Percentiles rank a stretch among this genome's conserved stretches.
Evolutionary conservation across 164 flowering plant genomes (phyloP).

Genomic region (Dillenia suffruticosa): DNA sequence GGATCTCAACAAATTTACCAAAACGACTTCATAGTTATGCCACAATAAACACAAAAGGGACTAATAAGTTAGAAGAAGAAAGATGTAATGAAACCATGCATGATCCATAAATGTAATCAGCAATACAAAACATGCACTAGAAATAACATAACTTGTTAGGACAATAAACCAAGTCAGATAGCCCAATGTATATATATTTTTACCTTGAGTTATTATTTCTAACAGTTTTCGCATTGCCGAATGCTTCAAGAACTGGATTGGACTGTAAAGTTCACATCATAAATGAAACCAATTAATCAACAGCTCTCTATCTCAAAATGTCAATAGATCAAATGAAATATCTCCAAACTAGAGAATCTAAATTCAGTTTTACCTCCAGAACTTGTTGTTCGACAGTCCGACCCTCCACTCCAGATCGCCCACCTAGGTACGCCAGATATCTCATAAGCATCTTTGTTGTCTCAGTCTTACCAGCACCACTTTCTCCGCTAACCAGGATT

Average conservation of each 20-base stretch:
- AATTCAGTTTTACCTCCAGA: slow-evolving; percentile 61
- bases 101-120: background rate
- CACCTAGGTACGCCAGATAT: slow-evolving; percentile 94
- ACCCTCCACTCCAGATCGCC: slow-evolving; percentile 91
- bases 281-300: slow-evolving; percentile 4
- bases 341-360: background rate
- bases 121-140: background rate
- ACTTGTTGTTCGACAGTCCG: slow-evolving; percentile 99
- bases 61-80: slow-evolving; percentile 9
- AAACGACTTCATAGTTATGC: slow-evolving; percentile 54
- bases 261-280: slow-evolving; percentile 39
- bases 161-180: background rate
- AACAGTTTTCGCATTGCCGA: slow-evolving; percentile 85
- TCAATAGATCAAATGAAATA: slow-evolving; percentile 1
- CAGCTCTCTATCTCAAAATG: background rate
- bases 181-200: background rate
- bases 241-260: slow-evolving; percentile 87
- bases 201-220: slow-evolving; percentile 86
- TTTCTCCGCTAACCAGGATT: slow-evolving; percentile 98
- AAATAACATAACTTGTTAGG: background rate
- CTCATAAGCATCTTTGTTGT: slow-evolving; percentile 99
- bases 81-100: too few relatives aligned
- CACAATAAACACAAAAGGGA: slow-evolving; percentile 6
- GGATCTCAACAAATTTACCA: slow-evolving; percentile 85
- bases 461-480: slow-evolving; percentile 99